Base-by-base conservation (phyloP, 2,329 filamentous ascomycete genomes). In the Alternaria sp. region DNA sequence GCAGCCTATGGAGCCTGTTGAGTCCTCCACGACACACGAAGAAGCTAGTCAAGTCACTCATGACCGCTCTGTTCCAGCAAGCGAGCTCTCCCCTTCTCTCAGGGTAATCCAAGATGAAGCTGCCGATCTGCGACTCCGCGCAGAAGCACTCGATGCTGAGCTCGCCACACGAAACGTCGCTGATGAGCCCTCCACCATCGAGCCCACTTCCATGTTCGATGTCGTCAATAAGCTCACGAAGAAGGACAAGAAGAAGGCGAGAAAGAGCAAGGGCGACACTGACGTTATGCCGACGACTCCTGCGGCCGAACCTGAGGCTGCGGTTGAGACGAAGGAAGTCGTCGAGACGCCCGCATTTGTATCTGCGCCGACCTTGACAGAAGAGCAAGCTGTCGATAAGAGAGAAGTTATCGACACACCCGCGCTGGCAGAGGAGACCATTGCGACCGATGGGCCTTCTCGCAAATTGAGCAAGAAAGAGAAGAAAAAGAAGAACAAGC, bases 221-320 rank as follows among this genome's bases (percentile, higher is more conserved):
- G 54, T 75, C 11, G 73, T 76, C 15, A 66, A 61, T 26, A 72
- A 72, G 53, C 65, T 77, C 30, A 71, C 61, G 64, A 75, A 75
- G 57, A 73, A 77, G 50, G 65, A 74, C 33, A 75, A 75, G 65
- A 77, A 76, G 49, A 73, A 72, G 45, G 61, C 51, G 14, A 75
- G 71, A 55, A 75, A 74, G 55, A 55, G 60, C 43, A 73, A 71
- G 33, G 45, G 55, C 44, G 47, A 65, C 44, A 53, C 72, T 56
- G 68, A 73, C 23, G 63, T 69, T 46, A 66, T 70, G 14, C 64
- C 70, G 5, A 67, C 66, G 59, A 75, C 74, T 63, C 74, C 75
- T 69, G 67, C 61, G 59, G 64, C 66, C n/a, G 62, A 71, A 58
- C 25, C 63, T 49, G 59, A 71, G 41, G 61, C 54, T 68, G 60